A percentile compares a stretch with the other conserved stretches of the same genome.
Conservation (phyloP, 2,329 filamentous ascomycete genomes). For the Fusarium verrucosum region DNA sequence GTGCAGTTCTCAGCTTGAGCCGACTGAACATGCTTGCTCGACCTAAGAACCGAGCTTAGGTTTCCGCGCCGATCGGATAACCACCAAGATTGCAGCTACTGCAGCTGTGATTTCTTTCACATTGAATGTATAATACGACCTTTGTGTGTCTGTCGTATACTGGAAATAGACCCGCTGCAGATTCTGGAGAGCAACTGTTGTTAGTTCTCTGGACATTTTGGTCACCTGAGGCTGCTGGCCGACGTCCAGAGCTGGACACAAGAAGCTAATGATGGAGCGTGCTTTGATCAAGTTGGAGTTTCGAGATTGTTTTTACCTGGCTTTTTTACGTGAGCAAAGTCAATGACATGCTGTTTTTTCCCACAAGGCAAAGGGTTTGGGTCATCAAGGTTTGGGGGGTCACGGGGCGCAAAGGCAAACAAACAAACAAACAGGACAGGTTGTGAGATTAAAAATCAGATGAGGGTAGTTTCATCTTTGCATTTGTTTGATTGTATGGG, state of each 20-base stretch:
- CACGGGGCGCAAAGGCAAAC: slow-evolving; percentile 41
- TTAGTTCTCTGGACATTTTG: slow-evolving; percentile 4
- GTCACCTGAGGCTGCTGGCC: background rate
- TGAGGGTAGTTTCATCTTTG: slow-evolving; percentile 31
- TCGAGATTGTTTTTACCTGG: slow-evolving; percentile 43
- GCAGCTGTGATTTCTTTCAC: background rate
- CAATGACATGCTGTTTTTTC: slow-evolving; percentile 22
- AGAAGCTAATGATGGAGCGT: slow-evolving; percentile 33
- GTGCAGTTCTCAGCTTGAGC: slow-evolving; percentile 62
- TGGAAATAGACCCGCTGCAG: background rate
- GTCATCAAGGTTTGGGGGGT: slow-evolving; percentile 24
- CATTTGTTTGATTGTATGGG: slow-evolving; percentile 26
- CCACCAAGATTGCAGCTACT: background rate
- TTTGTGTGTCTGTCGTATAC: slow-evolving; percentile 9
- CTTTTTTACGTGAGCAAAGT: slow-evolving; percentile 26
- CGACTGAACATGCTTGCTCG: slow-evolving; percentile 69
- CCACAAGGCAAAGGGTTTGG: slow-evolving; percentile 33
- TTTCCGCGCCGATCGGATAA: background rate
- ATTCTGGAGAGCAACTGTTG: background rate
- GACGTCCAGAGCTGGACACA: slow-evolving; percentile 4
- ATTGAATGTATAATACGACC: slow-evolving; percentile 38
- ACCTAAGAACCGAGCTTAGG: slow-evolving; percentile 65
- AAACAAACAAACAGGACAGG: slow-evolving; percentile 37
- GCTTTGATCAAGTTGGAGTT: slow-evolving; percentile 43
- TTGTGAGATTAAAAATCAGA: slow-evolving; percentile 39